Evolutionary conservation across 129 eudicot genomes (phyloP).

Genomic region (Ambrosia artemisiifolia): DNA sequence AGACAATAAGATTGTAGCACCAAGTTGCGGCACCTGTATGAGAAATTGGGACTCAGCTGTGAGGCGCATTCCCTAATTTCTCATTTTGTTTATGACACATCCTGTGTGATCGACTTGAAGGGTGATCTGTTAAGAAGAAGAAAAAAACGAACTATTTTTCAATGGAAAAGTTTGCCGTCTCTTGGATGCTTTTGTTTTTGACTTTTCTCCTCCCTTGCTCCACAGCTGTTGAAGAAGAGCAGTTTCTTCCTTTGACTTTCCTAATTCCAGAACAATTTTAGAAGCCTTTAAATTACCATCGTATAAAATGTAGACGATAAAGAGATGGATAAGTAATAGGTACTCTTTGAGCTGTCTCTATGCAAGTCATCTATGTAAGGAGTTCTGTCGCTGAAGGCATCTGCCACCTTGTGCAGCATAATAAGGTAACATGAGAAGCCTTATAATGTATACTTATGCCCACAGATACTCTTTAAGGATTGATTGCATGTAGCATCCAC

Average conservation of each 20-base stretch:
- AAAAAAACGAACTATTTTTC: conserved; percentile 56
- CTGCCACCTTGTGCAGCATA: conserved; percentile 15
- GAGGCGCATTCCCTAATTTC: not conserved
- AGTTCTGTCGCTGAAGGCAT: conserved; percentile 9
- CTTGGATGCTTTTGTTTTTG: conserved; percentile 19
- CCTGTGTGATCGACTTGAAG: conserved; percentile 5
- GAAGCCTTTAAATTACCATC: conserved; percentile 8
- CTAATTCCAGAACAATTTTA: conserved; percentile 28
- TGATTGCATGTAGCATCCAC: not conserved
- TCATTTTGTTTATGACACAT: not conserved
- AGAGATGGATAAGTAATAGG: conserved; percentile 17
- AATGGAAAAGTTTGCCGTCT: conserved; percentile 33
- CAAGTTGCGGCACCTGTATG: conserved; percentile 6
- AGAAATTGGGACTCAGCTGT: conserved; percentile 9
- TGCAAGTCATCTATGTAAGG: conserved; percentile 17
- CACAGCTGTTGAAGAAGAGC: conserved; percentile 21
- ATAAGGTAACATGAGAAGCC: not conserved
- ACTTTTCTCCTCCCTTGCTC: conserved; percentile 14
- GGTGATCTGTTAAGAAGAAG: conserved; percentile 24
- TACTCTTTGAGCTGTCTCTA: conserved; percentile 8
- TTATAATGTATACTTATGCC: conserved; percentile 12
- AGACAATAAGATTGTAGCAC: not conserved
- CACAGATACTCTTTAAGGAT: not conserved
- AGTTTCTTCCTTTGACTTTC: conserved; percentile 24
- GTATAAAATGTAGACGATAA: conserved; percentile 3